Conservation (phyloP, 768 basidiomycete genomes). For the Kwoniella newhampshirensis region DNA sequence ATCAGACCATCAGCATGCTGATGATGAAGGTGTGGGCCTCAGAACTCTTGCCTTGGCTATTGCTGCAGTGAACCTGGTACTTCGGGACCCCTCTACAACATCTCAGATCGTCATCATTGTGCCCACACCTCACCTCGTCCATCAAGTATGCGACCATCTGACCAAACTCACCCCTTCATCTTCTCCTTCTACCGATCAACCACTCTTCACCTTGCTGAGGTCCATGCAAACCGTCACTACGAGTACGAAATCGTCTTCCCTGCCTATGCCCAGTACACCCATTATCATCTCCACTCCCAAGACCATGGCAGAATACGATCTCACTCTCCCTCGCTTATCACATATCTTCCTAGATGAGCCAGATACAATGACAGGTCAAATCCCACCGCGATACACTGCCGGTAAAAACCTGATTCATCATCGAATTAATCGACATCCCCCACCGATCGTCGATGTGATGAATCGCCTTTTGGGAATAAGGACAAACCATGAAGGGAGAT, state of each 20-base stretch:
- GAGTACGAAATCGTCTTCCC: not conserved
- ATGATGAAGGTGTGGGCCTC: not conserved
- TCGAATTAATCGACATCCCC: constrained; percentile 16
- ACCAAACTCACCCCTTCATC: not conserved
- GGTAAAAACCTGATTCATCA: constrained; percentile 5
- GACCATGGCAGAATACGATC: constrained; percentile 3
- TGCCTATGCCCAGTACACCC: constrained; percentile 10
- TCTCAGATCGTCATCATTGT: constrained; percentile 9
- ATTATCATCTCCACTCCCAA: constrained; percentile 18
- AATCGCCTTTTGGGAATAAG: constrained; percentile 15
- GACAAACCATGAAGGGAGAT: not conserved
- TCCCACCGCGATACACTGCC: constrained; percentile 14
- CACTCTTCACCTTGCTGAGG: constrained; percentile 9
- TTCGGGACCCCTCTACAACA: not conserved
- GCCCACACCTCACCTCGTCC: constrained; percentile 17
- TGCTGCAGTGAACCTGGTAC: constrained; percentile 6
- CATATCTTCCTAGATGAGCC: constrained; percentile 24
- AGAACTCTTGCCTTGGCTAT: constrained; percentile 19
- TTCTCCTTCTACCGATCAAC: not conserved
- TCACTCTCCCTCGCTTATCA: not conserved
- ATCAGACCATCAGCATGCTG: not conserved
- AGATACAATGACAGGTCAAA: constrained; percentile 10
- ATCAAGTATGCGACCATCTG: constrained; percentile 13
- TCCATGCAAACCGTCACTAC: not conserved
- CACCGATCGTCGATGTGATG: constrained; percentile 12